Base-by-base conservation (phyloP, 345 rosid genomes). In the Arabis hirsuta region DNA sequence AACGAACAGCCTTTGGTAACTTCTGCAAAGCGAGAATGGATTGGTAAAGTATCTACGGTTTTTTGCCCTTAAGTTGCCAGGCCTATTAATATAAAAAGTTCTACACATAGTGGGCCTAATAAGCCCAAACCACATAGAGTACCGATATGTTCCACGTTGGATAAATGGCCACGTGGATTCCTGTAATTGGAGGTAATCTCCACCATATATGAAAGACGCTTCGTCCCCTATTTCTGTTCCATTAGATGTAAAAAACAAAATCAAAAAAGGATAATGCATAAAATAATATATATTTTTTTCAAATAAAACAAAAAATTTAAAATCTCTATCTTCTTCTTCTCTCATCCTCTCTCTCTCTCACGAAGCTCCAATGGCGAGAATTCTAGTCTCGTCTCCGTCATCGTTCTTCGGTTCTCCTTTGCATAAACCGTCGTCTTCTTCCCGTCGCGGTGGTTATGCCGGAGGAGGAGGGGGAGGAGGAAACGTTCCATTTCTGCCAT, bases 361-460 rank as follows among this genome's bases (percentile, higher is more conserved):
- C 38, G 32, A 13, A 4, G 45, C 48, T 12, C 57, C 77, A 82
- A 94, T 91, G 99, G 96, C 96, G 84, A 88, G 85, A 76, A 78
- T 85, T 60, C 81, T 91, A 34, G 85, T 95, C 79, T 91, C 96
- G 61, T 88, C 80, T 63, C 80, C 91, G 11, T 87, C 96, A 7
- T 73, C 89, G 26, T 88, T 95, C 89, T 53, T 87, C 72, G 90
- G 90, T 39, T 59, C 84, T 2, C 80, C 87, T 5, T 81, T 87
- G 9, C 84, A 83, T 9, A 79, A 56, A 56, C 51, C 83, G 20
- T 65, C 69, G 1, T 61, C 69, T 9, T 72, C 82, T 76, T 84
- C 88, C 76, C 86, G 76, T 59, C 84, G 85, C 51, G n/a, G 56
- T 12, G 53, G 74, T 34, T 13, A 4, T n/a, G 11, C 5, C 43